Conservation (phyloP, 129 eudicot species). For the Ambrosia artemisiifolia region DNA sequence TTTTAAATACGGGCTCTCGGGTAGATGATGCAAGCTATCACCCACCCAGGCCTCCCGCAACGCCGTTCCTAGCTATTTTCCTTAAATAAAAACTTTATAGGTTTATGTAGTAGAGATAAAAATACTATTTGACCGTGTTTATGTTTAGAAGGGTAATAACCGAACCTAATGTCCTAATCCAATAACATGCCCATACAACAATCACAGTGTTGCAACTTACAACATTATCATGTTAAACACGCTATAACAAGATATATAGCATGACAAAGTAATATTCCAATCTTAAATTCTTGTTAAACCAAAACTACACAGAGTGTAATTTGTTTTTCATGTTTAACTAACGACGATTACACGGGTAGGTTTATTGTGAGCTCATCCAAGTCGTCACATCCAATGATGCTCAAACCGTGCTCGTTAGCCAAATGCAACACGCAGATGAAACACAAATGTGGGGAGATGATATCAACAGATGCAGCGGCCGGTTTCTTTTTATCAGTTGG, state of each 20-base stretch:
- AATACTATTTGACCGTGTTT: too few relatives aligned
- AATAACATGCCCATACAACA: not conserved
- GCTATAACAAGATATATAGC: not conserved
- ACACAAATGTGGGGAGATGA: constrained; percentile 54
- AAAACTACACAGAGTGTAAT: constrained; percentile 4
- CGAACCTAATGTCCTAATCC: not conserved
- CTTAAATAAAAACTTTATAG: too few relatives aligned
- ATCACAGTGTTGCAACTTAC: not conserved
- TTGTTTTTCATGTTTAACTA: not conserved
- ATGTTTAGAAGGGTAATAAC: not conserved
- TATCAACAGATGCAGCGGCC: constrained; percentile 35
- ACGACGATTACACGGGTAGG: constrained; percentile 19
- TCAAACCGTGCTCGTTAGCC: constrained; percentile 52
- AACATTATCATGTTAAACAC: not conserved
- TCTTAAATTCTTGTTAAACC: not conserved
- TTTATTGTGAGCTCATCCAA: constrained; percentile 49
- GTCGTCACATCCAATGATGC: constrained; percentile 31
- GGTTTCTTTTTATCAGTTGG: constrained; percentile 32
- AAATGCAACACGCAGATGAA: constrained; percentile 56
- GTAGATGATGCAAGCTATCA: too few relatives aligned
- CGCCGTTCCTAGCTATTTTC: too few relatives aligned
- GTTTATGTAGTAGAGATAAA: too few relatives aligned
- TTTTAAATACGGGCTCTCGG: too few relatives aligned
- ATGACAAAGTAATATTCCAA: not conserved
- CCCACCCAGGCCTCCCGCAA: too few relatives aligned